Percentiles rank a stretch among this genome's conserved stretches.
These are phyloP conservation scores for Pythium aquatile DNA, from an alignment of 352 stramenopile species.

Conservation along the genomic window DNA sequence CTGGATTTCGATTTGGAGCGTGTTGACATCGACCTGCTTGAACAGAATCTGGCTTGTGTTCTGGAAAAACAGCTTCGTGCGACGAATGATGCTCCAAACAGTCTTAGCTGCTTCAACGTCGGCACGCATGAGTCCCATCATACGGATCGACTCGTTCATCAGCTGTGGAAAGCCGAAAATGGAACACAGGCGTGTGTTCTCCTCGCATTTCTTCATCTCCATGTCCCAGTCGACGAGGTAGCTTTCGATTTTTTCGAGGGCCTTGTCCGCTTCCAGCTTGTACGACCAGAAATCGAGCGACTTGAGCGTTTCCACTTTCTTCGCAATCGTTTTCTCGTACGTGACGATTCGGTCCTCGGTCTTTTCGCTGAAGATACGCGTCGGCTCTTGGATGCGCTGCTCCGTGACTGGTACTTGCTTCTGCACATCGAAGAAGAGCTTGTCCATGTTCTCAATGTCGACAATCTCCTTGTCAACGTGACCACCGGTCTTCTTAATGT, in stretches of 20 bases:
- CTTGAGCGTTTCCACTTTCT: conserved; percentile 80
- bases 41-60: conserved; percentile 85
- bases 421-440: conserved; percentile 75
- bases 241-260: conserved; percentile 79
- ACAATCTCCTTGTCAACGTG: conserved; percentile 83
- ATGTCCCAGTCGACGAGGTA: conserved; percentile 83
- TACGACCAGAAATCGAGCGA: conserved; percentile 85
- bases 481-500: conserved; percentile 75
- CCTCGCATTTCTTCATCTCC: conserved; percentile 90
- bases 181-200: conserved; percentile 89
- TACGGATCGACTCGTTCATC: conserved; percentile 87
- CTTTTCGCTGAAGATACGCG: conserved; percentile 87
- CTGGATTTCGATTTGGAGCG: conserved; percentile 94
- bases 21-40: conserved; percentile 90
- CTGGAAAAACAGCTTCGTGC: conserved; percentile 68
- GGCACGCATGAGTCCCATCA: conserved; percentile 87
- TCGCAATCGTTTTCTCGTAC: conserved; percentile 90
- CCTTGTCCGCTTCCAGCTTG: conserved; percentile 75
- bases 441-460: conserved; percentile 84
- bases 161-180: conserved; percentile 95
- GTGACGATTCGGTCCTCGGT: conserved; percentile 92
- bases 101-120: conserved; percentile 77
- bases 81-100: conserved; percentile 81
- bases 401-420: conserved; percentile 78
- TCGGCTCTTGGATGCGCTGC: conserved; percentile 71